Conservation (phyloP, 1,139 yeast genomes). For the Yamadazyma conglobata region DNA sequence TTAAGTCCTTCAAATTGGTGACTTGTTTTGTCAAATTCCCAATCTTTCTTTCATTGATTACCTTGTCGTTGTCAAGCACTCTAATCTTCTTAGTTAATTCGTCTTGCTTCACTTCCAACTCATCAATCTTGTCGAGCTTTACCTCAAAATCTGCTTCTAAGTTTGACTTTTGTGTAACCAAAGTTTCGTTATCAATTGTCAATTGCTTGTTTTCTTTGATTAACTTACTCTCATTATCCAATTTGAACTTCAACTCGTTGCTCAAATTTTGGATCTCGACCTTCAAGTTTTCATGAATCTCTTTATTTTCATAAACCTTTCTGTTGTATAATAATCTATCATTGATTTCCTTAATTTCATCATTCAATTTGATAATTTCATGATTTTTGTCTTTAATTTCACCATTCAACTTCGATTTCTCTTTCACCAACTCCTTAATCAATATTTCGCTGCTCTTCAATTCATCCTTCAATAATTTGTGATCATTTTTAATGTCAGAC, state of each 20-base stretch:
- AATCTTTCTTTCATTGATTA: slow-evolving; percentile 43
- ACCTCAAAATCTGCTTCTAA: slow-evolving; percentile 53
- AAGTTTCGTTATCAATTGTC: slow-evolving; percentile 59
- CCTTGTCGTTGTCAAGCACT: slow-evolving; percentile 42
- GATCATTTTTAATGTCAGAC: slow-evolving; percentile 50
- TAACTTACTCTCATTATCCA: slow-evolving; percentile 61
- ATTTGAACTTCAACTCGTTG: slow-evolving; percentile 52
- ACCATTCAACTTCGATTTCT: slow-evolving; percentile 54
- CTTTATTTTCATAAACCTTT: slow-evolving; percentile 44
- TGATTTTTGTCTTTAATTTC: slow-evolving; percentile 56
- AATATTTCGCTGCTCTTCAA: slow-evolving; percentile 55
- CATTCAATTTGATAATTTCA: slow-evolving; percentile 51
- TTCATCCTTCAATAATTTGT: slow-evolving; percentile 56
- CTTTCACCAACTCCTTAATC: slow-evolving; percentile 54
- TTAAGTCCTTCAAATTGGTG: slow-evolving; percentile 47
- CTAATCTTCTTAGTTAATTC: slow-evolving; percentile 48
- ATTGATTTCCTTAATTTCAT: slow-evolving; percentile 36
- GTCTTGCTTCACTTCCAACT: slow-evolving; percentile 40
- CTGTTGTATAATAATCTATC: slow-evolving; percentile 56
- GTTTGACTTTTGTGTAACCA: slow-evolving; percentile 43
- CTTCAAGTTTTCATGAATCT: slow-evolving; percentile 42
- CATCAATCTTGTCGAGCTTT: slow-evolving; percentile 48
- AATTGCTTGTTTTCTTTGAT: slow-evolving; percentile 63
- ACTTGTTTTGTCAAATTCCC: slow-evolving; percentile 50
- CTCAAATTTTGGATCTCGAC: slow-evolving; percentile 59